phyloP scores from a whole-genome alignment of 176 grass and related monocot genomes.

The Triticum turgidum region DNA sequence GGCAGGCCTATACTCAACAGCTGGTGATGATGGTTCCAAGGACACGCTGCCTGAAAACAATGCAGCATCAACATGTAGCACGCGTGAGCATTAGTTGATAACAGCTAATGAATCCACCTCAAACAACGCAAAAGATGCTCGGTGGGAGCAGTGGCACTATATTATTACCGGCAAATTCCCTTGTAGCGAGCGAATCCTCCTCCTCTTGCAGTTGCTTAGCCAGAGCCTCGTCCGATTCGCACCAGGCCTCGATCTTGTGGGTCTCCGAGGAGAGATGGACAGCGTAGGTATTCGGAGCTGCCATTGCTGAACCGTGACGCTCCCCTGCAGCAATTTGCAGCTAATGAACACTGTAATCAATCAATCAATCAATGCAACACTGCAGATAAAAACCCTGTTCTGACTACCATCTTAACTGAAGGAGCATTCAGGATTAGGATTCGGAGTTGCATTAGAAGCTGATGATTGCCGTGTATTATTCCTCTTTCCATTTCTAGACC shows the following conservation, averaged over 20 bases:
- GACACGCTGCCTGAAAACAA: conserved; percentile 36
- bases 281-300: conserved; percentile 35
- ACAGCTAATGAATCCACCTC: conserved; percentile 45
- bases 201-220: conserved; percentile 69
- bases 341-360: not conserved
- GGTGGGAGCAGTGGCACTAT: not conserved
- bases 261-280: conserved; percentile 47
- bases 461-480: not conserved
- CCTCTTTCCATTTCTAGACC: not conserved
- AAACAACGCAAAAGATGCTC: conserved; percentile 31
- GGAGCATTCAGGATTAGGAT: not conserved
- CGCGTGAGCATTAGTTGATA: conserved; percentile 26
- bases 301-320: conserved; percentile 19
- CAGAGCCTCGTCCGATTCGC: conserved; percentile 64
- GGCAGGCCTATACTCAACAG: conserved; percentile 38
- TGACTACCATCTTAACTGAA: not conserved
- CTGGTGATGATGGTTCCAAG: conserved; percentile 45
- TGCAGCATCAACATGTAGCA: conserved; percentile 25
- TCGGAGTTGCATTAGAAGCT: not conserved
- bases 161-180: conserved; percentile 45
- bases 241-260: conserved; percentile 46
- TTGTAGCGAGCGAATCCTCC: conserved; percentile 45
- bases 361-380: not conserved
- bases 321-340: conserved; percentile 13
- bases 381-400: not conserved